These are phyloP conservation scores for Chloranthus sessilifolius DNA, from an alignment of 164 flowering plant species.

Conservation along the genomic window DNA sequence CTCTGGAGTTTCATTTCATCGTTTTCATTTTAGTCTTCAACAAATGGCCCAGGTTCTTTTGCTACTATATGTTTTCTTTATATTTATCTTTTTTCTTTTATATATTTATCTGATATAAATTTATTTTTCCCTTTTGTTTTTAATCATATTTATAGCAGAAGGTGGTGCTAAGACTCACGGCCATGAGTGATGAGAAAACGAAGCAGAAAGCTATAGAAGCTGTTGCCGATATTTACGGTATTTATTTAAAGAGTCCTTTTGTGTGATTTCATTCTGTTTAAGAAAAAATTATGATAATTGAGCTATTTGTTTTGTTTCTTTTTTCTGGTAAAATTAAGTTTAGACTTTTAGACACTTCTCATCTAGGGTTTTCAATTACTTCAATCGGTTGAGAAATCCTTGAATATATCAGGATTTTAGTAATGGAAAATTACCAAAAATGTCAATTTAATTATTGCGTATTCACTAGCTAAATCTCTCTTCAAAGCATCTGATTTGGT, in stretches of 20 bases:
- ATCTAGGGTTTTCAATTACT: no score
- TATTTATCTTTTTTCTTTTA: no score
- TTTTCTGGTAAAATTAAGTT: no score
- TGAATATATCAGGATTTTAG: no score
- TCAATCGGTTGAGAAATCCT: no score
- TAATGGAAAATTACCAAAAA: no score
- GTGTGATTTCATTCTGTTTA: neutral
- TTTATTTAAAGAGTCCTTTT: neutral
- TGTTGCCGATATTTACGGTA: slow-evolving; percentile 84
- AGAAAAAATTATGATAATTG: neutral
- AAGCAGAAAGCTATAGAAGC: slow-evolving; percentile 95
- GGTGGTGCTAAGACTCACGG: slow-evolving; percentile 72
- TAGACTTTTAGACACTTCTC: no score
- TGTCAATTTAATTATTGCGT: no score
- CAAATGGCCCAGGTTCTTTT: slow-evolving; percentile 15
- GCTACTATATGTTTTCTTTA: neutral
- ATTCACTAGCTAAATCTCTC: no score
- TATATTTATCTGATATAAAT: neutral
- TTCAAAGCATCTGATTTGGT: no score
- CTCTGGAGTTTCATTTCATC: neutral
- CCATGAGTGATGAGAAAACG: slow-evolving; percentile 88
- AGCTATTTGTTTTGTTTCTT: neutral
- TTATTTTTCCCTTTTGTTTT: neutral
- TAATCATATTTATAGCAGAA: slow-evolving; percentile 47
- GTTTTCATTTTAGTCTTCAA: neutral